Conservation (phyloP, 2,329 filamentous ascomycete genomes). For the Shiraia bambusicola region DNA sequence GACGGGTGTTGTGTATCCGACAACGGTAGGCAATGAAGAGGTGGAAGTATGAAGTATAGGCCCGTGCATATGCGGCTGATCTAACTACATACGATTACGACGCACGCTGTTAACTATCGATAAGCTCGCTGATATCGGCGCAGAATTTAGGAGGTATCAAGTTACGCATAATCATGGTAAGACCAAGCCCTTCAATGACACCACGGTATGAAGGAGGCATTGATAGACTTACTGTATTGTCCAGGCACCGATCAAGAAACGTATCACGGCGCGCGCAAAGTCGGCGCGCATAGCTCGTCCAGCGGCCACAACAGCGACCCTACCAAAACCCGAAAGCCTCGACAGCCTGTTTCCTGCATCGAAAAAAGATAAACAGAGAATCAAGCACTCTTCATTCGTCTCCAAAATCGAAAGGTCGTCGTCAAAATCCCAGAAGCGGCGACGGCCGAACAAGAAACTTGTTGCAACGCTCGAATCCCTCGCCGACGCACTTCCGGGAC, state of each 20-base stretch:
- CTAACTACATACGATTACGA: too few relatives aligned
- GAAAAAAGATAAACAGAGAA: slow-evolving; percentile 80
- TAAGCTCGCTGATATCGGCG: neutral
- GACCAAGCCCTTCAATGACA: neutral
- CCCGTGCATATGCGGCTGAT: too few relatives aligned
- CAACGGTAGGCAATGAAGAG: too few relatives aligned
- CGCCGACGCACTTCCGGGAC: slow-evolving; percentile 75
- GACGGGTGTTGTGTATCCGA: too few relatives aligned
- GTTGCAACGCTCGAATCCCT: slow-evolving; percentile 73
- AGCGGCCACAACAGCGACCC: slow-evolving; percentile 16
- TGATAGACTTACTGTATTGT: neutral
- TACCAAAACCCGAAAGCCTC: slow-evolving; percentile 39
- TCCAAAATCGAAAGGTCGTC: slow-evolving; percentile 69
- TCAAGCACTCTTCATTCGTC: slow-evolving; percentile 79
- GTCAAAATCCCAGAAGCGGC: slow-evolving; percentile 60
- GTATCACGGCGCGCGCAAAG: slow-evolving; percentile 40
- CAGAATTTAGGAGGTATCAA: neutral
- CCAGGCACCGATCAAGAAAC: slow-evolving; percentile 42
- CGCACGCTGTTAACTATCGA: neutral
- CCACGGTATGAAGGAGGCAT: neutral
- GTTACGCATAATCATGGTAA: slow-evolving; percentile 11
- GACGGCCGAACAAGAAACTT: slow-evolving; percentile 75
- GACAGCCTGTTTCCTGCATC: slow-evolving; percentile 61
- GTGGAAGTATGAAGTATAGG: too few relatives aligned
- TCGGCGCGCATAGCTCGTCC: slow-evolving; percentile 29